Base-by-base conservation (phyloP, 306 rosid species). In the Albizia julibrissin region DNA sequence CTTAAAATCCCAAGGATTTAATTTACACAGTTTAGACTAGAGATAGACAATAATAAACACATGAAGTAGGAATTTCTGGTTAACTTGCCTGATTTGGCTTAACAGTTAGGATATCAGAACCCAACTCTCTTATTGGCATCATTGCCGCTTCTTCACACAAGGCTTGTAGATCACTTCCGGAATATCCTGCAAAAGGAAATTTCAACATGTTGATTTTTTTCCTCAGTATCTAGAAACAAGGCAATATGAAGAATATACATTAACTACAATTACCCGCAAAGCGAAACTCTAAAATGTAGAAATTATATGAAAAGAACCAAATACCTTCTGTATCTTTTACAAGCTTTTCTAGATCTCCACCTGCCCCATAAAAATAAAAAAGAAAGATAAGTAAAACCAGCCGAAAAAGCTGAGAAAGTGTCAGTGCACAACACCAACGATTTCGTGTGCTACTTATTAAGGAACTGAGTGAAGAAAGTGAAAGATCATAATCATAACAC, bases 111-210 rank as follows among this genome's bases (percentile, higher is more conserved):
- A 95, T 93, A 85, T 89, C 72, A 33, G 95, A 80, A 76, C 99
- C 99, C 44, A 95, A 85, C 88, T 95, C 99, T 84, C 99, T 91
- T 75, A 95, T 95, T 61, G 99, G 99, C 97, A 93, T 93, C 99
- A 95, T 87, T 31, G 99, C 99, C 82, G 99, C 99, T 90, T 95
- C 99, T 91, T 93, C 99, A 77, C 99, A 95, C 88, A 95, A 85
- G 46, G 99, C 99, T 92, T 95, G 99, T 39, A 95, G 90, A 84
- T 95, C 99, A 79, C 99, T 95, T 72, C 99, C 99, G 33, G 99
- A 95, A 85, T 95, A 95, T 77, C 97, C 99, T 95, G 89, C 67
- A 86, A 34, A 76, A 77, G 16, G 71, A 54, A 40, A 56, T 77
- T 59, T 78, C 47, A 33, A 61, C 75, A 44, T 74, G 70, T 67